A percentile compares a stretch with the other conserved stretches of the same genome.
phyloP scores from a whole-genome alignment of 2,329 filamentous ascomycete genomes.

The Fusarium nurragi region DNA sequence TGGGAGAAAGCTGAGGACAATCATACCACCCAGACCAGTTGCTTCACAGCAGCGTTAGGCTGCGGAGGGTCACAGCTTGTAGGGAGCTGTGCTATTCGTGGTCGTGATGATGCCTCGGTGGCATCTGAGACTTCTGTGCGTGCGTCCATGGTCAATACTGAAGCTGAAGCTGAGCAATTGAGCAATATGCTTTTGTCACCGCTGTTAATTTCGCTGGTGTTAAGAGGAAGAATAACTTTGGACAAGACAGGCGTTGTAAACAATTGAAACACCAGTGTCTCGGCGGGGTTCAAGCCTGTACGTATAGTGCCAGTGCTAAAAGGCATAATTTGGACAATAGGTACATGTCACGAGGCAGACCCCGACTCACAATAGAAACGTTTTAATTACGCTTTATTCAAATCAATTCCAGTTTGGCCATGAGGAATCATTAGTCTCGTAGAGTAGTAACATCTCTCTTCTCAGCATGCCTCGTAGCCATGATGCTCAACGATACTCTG shows the following conservation, averaged over 20 bases:
- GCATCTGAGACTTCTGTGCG: conserved; percentile 41
- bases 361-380: background rate
- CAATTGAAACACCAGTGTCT: conserved; percentile 19
- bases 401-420: background rate
- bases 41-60: conserved; percentile 73
- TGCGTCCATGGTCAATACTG: conserved; percentile 37
- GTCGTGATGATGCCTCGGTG: conserved; percentile 43
- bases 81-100: conserved; percentile 68
- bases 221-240: conserved; percentile 5
- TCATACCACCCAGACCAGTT: conserved; percentile 85
- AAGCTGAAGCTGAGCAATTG: background rate
- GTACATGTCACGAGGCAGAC: background rate
- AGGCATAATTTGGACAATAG: background rate
- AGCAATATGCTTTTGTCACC: background rate
- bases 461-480: no score
- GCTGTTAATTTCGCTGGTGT: conserved; percentile 3
- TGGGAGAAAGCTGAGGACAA: background rate
- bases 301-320: conserved; percentile 7
- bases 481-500: no score
- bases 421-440: background rate
- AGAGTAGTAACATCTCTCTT: background rate
- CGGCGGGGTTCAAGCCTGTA: conserved; percentile 26
- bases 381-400: background rate
- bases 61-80: conserved; percentile 87
- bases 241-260: conserved; percentile 1